These are phyloP conservation scores for Pythium dissimile DNA, from an alignment of 352 stramenopile species.

Conservation along the genomic window DNA sequence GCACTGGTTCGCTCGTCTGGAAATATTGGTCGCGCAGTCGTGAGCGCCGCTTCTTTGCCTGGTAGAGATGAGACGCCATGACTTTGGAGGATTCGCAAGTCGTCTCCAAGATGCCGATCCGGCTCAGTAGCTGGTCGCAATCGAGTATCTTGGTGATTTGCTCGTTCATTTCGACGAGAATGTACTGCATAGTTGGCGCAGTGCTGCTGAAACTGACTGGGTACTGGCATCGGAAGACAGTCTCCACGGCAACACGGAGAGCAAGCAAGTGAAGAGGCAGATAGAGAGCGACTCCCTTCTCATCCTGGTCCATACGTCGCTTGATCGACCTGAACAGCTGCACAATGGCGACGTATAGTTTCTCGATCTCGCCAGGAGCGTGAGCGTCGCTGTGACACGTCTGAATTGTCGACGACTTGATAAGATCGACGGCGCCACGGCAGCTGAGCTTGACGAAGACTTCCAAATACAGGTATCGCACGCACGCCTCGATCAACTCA, in stretches of 20 bases:
- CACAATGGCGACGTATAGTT: conserved; percentile 41
- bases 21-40: conserved; percentile 57
- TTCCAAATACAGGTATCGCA: conserved; percentile 40
- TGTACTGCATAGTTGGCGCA: conserved; percentile 32
- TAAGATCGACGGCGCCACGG: conserved; percentile 15
- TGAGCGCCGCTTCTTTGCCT: conserved; percentile 35
- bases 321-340: conserved; percentile 34
- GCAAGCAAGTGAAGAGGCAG: conserved; percentile 54
- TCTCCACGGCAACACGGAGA: conserved; percentile 58
- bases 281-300: conserved; percentile 32
- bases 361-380: conserved; percentile 28
- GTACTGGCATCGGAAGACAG: conserved; percentile 60
- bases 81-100: conserved; percentile 49
- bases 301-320: conserved; percentile 12
- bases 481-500: conserved; percentile 34
- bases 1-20: conserved; percentile 53
- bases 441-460: conserved; percentile 38
- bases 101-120: conserved; percentile 54
- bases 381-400: conserved; percentile 17
- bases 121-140: conserved; percentile 47
- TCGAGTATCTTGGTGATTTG: conserved; percentile 49
- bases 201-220: conserved; percentile 45
- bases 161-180: conserved; percentile 39
- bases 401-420: conserved; percentile 16
- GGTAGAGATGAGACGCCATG: conserved; percentile 37